Conservation (phyloP, 805 yeast species). For the Ogataea minuta region DNA sequence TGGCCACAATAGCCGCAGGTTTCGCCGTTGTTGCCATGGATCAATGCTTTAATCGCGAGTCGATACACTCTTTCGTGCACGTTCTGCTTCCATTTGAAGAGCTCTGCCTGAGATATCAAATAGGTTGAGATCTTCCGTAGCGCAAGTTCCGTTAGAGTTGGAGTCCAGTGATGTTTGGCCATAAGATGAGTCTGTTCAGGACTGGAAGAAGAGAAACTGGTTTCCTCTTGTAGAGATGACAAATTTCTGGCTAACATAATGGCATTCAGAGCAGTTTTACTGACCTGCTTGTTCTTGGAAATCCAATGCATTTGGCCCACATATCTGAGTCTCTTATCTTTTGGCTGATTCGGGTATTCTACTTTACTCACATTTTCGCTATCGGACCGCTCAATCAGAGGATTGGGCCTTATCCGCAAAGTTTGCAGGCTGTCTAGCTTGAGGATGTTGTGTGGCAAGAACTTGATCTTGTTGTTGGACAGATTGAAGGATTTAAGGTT, state of each 20-base stretch:
- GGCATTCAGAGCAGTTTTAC: slow-evolving; percentile 22
- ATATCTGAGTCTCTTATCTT: slow-evolving; percentile 20
- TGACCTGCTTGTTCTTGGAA: slow-evolving; percentile 23
- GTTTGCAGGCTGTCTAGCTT: slow-evolving; percentile 41
- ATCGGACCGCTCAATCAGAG: slow-evolving; percentile 32
- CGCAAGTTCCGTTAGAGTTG: slow-evolving; percentile 48
- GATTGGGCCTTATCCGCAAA: slow-evolving; percentile 58
- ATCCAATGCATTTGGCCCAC: slow-evolving; percentile 33
- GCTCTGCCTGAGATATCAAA: slow-evolving; percentile 53
- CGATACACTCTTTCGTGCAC: slow-evolving; percentile 46
- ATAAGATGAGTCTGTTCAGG: slow-evolving; percentile 18
- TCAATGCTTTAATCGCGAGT: slow-evolving; percentile 50
- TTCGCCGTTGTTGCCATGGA: slow-evolving; percentile 49
- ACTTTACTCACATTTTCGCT: slow-evolving; percentile 13
- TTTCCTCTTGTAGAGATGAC: slow-evolving; percentile 34
- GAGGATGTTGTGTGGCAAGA: slow-evolving; percentile 54
- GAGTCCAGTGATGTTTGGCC: slow-evolving; percentile 32
- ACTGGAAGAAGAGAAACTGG: slow-evolving; percentile 15
- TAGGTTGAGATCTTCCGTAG: slow-evolving; percentile 49
- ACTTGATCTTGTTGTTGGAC: slow-evolving; percentile 48
- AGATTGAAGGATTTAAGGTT: slow-evolving; percentile 51
- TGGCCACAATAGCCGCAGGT: slow-evolving; percentile 50
- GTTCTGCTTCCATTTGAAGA: slow-evolving; percentile 49
- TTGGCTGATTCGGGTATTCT: slow-evolving; percentile 23
- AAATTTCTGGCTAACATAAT: slow-evolving; percentile 31